Evolutionary conservation across 2,329 filamentous ascomycete genomes (phyloP), one percentile per base, ranked within the genome.

Genomic region (Trichoderma sp.): DNA sequence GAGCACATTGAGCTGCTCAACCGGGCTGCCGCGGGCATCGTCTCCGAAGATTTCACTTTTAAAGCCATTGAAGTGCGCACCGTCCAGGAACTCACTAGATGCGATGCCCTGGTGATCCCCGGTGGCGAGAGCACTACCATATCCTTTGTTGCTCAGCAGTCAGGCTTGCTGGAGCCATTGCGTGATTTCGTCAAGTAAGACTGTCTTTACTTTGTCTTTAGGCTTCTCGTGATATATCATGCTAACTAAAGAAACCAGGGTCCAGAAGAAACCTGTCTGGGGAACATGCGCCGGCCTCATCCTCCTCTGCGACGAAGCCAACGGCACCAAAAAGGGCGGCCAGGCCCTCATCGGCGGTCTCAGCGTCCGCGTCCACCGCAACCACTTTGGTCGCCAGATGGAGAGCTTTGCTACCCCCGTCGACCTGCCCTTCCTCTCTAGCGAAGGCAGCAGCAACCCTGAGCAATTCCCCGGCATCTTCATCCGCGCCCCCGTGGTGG

Each of bases 51-150:
- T 72, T 74, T 74, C 24, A 75, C 74, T 21, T 91, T 93, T 83
- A 79, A 81, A 30, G 93, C 96, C 78, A 86, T 92, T 74, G 91
- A 97, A 81, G 93, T 98, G 61, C 91, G 95, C 72, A 98, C 91
- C 7, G 83, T 89, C 3, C 83, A 85, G 7, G 88, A 97, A 77
- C 87, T 99, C 36, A 83, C 86, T 5, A 81, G 80, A 76, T 98
- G 95, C 82, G 90, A 95, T 81, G 95, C 90, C 30, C 87, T 99
- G 57, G 90, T 99, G 78, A 90, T 99, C 61, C 96, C 96, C 3
- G 96, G 96, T 67, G 96, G 96, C 73, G 96, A 99, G 82, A 97
- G 94, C 82, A 98, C 96, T 1, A 92, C 95, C 4, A 97, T 99
- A 76, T 93, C 94, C 12, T 87, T 98, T 34, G 93, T 98, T 18